Percentiles rank a stretch among this genome's conserved stretches.
Evolutionary conservation across 2,329 filamentous ascomycete species (phyloP).

Genomic region (Cytospora mali): DNA sequence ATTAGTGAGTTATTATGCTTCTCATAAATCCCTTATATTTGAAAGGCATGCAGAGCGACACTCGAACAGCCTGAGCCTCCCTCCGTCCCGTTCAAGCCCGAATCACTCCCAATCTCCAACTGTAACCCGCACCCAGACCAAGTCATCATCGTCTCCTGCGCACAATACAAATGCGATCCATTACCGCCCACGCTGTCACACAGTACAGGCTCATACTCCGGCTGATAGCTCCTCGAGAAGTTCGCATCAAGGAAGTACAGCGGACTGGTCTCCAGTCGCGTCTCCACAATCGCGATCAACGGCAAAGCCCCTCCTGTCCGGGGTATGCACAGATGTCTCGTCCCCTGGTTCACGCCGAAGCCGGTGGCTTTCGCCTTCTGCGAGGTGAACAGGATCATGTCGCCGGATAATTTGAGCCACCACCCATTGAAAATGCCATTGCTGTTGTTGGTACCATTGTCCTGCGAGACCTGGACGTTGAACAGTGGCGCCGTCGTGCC

Average conservation of each 20-base stretch:
- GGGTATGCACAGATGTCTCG: conserved; percentile 16
- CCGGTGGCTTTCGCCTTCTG: conserved; percentile 19
- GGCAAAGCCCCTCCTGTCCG: background rate
- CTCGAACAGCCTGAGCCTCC: conserved; percentile 13
- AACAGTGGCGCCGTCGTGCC: conserved; percentile 8
- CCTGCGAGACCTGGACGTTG: conserved; percentile 17
- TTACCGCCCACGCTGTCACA: conserved; percentile 7
- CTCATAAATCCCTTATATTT: no score
- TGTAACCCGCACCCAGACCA: conserved; percentile 23
- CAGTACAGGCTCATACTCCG: conserved; percentile 17
- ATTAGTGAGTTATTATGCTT: no score
- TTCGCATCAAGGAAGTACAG: conserved; percentile 22
- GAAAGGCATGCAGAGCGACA: conserved; percentile 13
- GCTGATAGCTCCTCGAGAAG: conserved; percentile 6
- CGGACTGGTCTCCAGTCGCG: conserved; percentile 15
- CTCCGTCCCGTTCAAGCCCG: background rate
- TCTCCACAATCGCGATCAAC: conserved; percentile 18
- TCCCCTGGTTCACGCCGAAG: conserved; percentile 16
- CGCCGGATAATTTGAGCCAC: no score
- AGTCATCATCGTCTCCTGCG: background rate
- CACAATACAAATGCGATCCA: conserved; percentile 12
- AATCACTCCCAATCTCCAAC: conserved; percentile 6
- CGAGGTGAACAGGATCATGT: no score
- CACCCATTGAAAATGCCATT: no score
- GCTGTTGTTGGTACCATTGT: no score